Evolutionary conservation across 2,329 filamentous ascomycete genomes (phyloP), one percentile per base, ranked within the genome.

Genomic region (Phaeoacremonium minimum): DNA sequence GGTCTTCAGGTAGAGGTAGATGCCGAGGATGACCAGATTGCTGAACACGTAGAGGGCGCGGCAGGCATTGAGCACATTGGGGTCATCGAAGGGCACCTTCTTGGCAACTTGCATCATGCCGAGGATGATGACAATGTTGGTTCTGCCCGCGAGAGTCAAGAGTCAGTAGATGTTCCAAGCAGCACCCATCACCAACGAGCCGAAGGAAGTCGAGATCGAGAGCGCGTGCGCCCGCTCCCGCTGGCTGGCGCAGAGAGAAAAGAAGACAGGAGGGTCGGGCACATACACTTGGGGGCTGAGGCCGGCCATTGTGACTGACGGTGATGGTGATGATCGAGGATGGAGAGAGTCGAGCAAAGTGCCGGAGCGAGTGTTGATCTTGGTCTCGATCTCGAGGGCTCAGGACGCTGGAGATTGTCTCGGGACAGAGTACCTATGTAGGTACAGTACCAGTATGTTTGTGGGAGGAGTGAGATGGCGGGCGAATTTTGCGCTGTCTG

Each of bases 71-170:
- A 80, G 72, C 15, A 76, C 69, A 32, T 66, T 63, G 30, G 76
- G 88, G 58, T 97, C 84, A 18, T 97, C 91, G 56, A 97, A 95
- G 33, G 90, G 88, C 44, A 98, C 82, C 67, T 84, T 87, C 79
- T 97, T 97, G 53, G 89, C 86, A 44, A 95, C 85, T 76, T 96
- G 91, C 88, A 97, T 96, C 85, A 96, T 94, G 60, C 87, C 86
- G 52, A 95, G 80, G 71, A 95, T 90, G 82, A 95, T 89, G 71
- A 87, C 74, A 63, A 95, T 76, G 77, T 95, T 95, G 64, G 86
- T 87, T 56, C 89, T 95, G 64, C 50, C 45, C 37, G 44, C 44
- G 38, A 42, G 29, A 15, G 30, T 12, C 36, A 17, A 18, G 29
- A 38, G 48, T 61, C 40, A 59, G 57, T 30, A 9, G 22, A 9